A percentile compares a stretch with the other conserved stretches of the same genome.
Evolutionary conservation across 2,329 filamentous ascomycete genomes (phyloP).

Genomic region (Aspergillus transmontanensis): DNA sequence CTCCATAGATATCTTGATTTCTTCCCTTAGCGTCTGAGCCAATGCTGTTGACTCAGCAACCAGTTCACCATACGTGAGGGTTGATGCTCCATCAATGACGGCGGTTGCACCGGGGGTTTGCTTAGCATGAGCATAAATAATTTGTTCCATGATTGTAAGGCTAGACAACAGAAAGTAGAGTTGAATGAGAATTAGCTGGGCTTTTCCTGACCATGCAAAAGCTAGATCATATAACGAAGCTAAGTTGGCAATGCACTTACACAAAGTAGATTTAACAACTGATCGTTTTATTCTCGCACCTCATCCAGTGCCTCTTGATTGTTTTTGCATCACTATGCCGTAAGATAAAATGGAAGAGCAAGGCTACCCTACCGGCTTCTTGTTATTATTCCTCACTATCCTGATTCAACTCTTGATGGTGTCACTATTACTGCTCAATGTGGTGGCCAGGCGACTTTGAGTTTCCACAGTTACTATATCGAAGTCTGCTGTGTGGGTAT

Average conservation of each 20-base stretch:
- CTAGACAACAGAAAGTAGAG: too few species aligned
- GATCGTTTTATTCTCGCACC: background rate
- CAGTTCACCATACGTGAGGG: constrained; percentile 3
- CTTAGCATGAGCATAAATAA: background rate
- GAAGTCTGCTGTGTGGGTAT: too few species aligned
- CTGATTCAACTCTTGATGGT: background rate
- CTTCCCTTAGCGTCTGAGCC: background rate
- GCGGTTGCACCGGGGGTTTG: background rate
- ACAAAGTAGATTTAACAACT: background rate
- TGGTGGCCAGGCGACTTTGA: background rate
- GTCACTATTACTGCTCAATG: background rate
- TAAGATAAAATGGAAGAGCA: background rate
- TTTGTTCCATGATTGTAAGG: background rate
- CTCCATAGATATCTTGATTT: background rate
- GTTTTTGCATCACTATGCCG: background rate
- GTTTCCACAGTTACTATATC: background rate
- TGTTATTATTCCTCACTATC: background rate
- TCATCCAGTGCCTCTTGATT: background rate
- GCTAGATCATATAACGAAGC: background rate
- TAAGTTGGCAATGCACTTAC: background rate
- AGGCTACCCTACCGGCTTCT: background rate
- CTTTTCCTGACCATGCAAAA: background rate
- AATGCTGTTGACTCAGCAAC: background rate
- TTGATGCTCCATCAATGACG: background rate
- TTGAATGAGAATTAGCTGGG: background rate